These are phyloP conservation scores for Lenzites betulinus DNA, from an alignment of 768 basidiomycete genomes.

Conservation along the genomic window DNA sequence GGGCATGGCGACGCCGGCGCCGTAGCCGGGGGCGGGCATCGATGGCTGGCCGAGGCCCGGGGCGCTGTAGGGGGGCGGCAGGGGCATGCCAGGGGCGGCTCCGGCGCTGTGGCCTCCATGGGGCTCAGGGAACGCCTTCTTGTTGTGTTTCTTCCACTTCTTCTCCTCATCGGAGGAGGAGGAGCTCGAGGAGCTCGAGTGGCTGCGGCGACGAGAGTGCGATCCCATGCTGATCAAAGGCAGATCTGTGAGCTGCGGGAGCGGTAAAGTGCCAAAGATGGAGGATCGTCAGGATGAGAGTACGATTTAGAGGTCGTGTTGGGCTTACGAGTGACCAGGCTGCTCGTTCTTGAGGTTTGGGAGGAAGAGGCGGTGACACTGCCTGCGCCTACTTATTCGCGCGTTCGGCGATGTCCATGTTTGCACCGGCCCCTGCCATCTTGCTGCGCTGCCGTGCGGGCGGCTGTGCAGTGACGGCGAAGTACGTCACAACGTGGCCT, in stretches of 20 bases:
- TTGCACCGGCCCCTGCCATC: too few relatives aligned
- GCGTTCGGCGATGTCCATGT: neutral
- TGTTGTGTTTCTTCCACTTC: conserved; percentile 31
- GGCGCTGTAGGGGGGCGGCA: neutral
- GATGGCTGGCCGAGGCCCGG: neutral
- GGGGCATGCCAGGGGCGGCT: neutral
- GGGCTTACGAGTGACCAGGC: too few relatives aligned
- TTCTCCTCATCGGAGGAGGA: conserved; percentile 30
- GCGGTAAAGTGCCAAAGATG: neutral
- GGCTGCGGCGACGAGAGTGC: conserved; percentile 26
- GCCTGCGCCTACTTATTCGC: neutral
- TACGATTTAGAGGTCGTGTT: neutral
- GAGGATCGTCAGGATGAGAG: neutral
- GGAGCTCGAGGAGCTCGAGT: conserved; percentile 26
- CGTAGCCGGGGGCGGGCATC: neutral
- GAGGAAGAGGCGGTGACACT: neutral
- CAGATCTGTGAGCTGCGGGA: neutral
- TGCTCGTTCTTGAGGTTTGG: neutral
- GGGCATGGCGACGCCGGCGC: neutral
- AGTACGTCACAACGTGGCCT: neutral
- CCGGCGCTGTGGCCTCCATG: neutral
- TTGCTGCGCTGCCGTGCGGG: neutral
- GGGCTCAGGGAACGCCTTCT: conserved; percentile 20
- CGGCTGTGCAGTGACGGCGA: neutral
- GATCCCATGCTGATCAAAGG: conserved; percentile 9